Base-by-base conservation (phyloP, 1,284 basidiomycete genomes). In the Entoloma clypeatum region DNA sequence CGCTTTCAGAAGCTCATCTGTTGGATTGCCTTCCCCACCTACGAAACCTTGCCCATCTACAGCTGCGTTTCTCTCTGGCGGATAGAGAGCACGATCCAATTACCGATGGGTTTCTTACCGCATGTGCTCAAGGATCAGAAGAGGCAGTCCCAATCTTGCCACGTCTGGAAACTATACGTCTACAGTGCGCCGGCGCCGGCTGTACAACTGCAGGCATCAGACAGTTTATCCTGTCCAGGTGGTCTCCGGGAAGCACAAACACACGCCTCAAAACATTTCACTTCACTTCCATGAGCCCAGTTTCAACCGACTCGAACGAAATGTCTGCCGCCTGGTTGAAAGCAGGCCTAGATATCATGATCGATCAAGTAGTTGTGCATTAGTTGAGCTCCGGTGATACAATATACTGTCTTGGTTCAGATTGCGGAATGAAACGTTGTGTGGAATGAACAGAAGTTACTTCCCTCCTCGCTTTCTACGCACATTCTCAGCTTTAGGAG, bases 1-100 rank as follows among this genome's bases (percentile, higher is more conserved):
- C 68, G 4, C 28, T 69, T 34, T 51, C 54, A n/a, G 61, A 65
- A 39, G 39, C 30, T 17, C 52, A 65, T 24, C 41, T 68, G 10
- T 29, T 65, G 13, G 50, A 55, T 13, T 62, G 56, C 37, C 45
- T 72, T 16, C 36, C 45, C 22, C 48, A 49, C 11, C 39, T 66
- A 13, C 57, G 60, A 14, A 40, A 39, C 5, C 43, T 70, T 18
- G 52, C 44, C 5, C 43, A 51, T 21, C 50, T 71, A 28, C 56
- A 60, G 27, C 42, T 72, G 26, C 56, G 58, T 7, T 64, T 64
- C 42, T 59, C 64, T 5, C 43, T 65, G 16, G 55, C 50, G 36
- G 60, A 60, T 30, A 46, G 45, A 11, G 51, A 52, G 21, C 41
- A 55, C 19, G 67, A 67, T 48, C 62, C 62, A 18, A 60, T 69